Evolutionary conservation across 2,329 filamentous ascomycete genomes (phyloP).

Genomic region (Exophiala sp.): DNA sequence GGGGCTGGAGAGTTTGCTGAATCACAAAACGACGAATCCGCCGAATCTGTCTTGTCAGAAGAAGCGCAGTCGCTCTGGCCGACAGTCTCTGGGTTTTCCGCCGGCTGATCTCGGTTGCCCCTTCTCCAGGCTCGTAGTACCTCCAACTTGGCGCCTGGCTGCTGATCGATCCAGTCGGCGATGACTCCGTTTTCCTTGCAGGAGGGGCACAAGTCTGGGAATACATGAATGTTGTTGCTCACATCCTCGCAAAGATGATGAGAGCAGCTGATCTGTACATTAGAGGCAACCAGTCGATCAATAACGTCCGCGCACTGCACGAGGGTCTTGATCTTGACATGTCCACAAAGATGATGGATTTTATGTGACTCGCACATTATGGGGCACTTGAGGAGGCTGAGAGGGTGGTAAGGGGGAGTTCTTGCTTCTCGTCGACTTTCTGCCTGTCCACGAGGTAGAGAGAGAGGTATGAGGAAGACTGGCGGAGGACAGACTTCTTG

Average conservation of each 20-base stretch:
- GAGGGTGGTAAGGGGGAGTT: neutral
- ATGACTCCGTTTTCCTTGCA: conserved; percentile 16
- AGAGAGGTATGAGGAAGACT: neutral
- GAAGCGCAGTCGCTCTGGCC: neutral
- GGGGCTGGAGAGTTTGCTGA: neutral
- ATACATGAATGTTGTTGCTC: conserved; percentile 16
- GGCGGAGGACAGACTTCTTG: neutral
- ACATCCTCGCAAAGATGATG: conserved; percentile 13
- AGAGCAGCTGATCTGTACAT: neutral
- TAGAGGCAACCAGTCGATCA: conserved; percentile 14
- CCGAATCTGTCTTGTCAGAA: no score
- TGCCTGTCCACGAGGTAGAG: neutral
- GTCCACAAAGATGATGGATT: conserved; percentile 24
- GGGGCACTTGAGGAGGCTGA: neutral
- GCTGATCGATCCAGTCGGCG: conserved; percentile 13
- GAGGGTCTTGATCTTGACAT: conserved; percentile 21
- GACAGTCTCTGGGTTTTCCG: neutral
- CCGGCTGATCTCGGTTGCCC: neutral
- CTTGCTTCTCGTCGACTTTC: neutral
- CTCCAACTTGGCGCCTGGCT: conserved; percentile 19
- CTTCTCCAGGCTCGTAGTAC: conserved; percentile 15
- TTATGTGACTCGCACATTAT: conserved; percentile 23
- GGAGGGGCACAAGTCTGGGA: conserved; percentile 18
- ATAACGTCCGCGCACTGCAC: conserved; percentile 20
- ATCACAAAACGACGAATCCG: no score